These are phyloP conservation scores for Fomitopsis betulina DNA, from an alignment of 1,284 basidiomycete genomes.

Conservation along the genomic window DNA sequence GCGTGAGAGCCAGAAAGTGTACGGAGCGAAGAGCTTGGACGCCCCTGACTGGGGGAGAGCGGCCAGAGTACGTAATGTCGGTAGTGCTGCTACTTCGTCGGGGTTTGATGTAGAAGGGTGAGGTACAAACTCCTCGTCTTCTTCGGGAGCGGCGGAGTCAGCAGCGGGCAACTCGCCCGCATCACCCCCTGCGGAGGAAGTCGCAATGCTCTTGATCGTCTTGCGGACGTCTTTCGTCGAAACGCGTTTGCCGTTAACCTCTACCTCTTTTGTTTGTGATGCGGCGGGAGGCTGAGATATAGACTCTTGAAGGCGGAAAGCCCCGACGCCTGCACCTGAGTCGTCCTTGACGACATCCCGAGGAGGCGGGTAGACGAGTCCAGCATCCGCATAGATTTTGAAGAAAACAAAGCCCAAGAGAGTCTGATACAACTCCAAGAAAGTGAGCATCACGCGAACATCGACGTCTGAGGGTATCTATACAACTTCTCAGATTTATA, in stretches of 20 bases:
- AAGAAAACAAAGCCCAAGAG: conserved; percentile 94
- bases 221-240: conserved; percentile 69
- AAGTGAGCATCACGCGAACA: conserved; percentile 97
- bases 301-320: conserved; percentile 75
- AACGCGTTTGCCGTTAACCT: conserved; percentile 52
- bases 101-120: conserved; percentile 60
- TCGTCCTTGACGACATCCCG: conserved; percentile 85
- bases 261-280: conserved; percentile 38
- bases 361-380: conserved; percentile 93
- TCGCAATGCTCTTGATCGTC: conserved; percentile 62
- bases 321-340: conserved; percentile 85
- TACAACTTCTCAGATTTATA: conserved; percentile 2
- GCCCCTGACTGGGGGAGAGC: conserved; percentile 49
- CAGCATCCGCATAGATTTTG: conserved; percentile 95
- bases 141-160: conserved; percentile 27
- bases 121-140: conserved; percentile 61
- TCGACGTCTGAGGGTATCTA: conserved; percentile 95
- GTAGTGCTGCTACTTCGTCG: conserved; percentile 52
- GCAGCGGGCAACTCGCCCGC: conserved; percentile 37
- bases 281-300: conserved; percentile 27
- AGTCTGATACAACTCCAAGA: conserved; percentile 98
- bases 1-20: conserved; percentile 92
- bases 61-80: conserved; percentile 76
- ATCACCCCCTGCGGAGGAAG: conserved; percentile 24
- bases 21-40: conserved; percentile 76